Base-by-base conservation (phyloP, 768 basidiomycete genomes). In the Kwoniella dendrophila region DNA sequence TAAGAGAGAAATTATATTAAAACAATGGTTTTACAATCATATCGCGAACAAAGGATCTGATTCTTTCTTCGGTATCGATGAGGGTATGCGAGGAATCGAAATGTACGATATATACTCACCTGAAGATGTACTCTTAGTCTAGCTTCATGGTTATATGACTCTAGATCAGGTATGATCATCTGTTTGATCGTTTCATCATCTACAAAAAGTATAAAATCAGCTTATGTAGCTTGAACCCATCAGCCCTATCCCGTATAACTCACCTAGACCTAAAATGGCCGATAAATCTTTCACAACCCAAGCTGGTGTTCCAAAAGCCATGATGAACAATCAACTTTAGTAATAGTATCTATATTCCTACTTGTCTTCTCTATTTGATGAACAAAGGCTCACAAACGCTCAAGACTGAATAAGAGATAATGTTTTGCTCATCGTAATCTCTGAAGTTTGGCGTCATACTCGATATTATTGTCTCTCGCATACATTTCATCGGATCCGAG, bases 131-230 rank as follows among this genome's bases (percentile, higher is more conserved):
- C 30, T 44, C 69, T 62, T 3, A 74, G 56, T 47, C 64, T 64
- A 6, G 66, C 53, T 65, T 70, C 62, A 48, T 62, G 55, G 0
- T 63, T 69, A 34, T 77, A 67, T 6, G 36, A 56, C 30, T 76
- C 69, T n/a, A 78, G 45, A 34, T 76, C 71, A 6, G 77, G 77
- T 18, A 75, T 30, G 36, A 78, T 65, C 45, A 73, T 61, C 45
- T 72, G 63, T 32, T 64, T 66, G 27, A 76, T 70, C 12, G 73
- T 66, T 24, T 71, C 68, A 14, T 73, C 66, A 45, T 74, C 76
- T 78, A 44, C 30, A 5, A 8, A 44, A 14, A 59, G 2, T 16
- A 34, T 62, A 18, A 50, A 54, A 40, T 63, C 55, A 63, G 62
- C 62, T 43, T 8, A 29, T 24, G 24, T 26, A 27, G 7, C 50